Evolutionary conservation across 192 early-diverging fungal species (phyloP), one percentile per base, ranked within the genome.

Genomic region (Entophlyctis luteolus): DNA sequence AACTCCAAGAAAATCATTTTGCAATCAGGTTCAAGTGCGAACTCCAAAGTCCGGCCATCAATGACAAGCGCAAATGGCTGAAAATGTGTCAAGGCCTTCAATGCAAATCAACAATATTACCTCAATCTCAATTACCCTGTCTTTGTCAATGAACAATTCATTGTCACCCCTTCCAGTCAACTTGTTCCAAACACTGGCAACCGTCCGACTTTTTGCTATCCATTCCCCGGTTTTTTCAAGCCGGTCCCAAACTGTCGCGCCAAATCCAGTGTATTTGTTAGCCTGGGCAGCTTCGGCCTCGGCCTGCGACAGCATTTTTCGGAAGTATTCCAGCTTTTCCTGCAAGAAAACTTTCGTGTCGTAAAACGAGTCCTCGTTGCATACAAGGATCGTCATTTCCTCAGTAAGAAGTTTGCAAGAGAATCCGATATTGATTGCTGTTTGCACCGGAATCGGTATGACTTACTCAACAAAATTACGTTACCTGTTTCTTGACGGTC

Each of bases 341-440:
- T 92, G 86, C 77, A 99, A 75, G 70, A 91, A 98, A 39, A 90
- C 86, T 72, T 95, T 94, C 10, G 93, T 95, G 48, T 92, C 91
- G 77, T 87, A 88, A 70, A 94, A 89, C 47, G 81, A 93, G 34
- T 82, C 79, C 62, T 92, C 90, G 70, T 94, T 96, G 70, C 92
- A 92, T 47, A 98, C 84, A 50, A 98, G 89, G 31, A 99, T 74
- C 39, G 85, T 83, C 90, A 95, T 96, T 52, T 95, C 95, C 60
- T 94, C 93, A 49, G 89, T 90, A 53, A 99, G 84, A 34, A 99
- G 80, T 73, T 96, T 95, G 79, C 94, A 96, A 36, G 88, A 90
- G 72, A 94, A 96, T n/a, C 95, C 96, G 77, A 99, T 98, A 77
- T 99, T 98, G 79, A 99, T 96, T 16, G 96, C 96, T 69, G 35